Conservation (phyloP, 306 rosid species). For the Fragaria iinumae region DNA sequence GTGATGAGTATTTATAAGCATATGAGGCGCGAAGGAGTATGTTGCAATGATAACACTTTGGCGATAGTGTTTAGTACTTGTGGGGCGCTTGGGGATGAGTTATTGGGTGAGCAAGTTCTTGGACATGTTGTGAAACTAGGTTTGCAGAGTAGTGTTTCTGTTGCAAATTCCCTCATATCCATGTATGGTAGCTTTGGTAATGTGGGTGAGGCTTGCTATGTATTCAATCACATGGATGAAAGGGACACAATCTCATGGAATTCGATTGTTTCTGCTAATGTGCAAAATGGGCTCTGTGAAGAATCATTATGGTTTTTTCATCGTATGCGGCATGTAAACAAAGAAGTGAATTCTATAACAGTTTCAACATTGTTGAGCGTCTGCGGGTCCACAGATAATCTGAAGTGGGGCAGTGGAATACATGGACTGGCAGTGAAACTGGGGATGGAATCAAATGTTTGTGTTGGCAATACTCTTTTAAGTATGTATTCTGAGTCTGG, state of each 20-base stretch:
- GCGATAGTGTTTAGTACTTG: conserved; percentile 67
- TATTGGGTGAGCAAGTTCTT: conserved; percentile 63
- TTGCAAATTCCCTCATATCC: conserved; percentile 67
- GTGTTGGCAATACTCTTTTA: conserved; percentile 71
- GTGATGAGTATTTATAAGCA: conserved; percentile 51
- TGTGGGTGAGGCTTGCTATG: conserved; percentile 53
- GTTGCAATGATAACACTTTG: conserved; percentile 65
- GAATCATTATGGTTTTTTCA: conserved; percentile 55
- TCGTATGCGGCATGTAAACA: conserved; percentile 51
- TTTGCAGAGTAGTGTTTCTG: conserved; percentile 58
- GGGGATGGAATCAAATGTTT: conserved; percentile 65
- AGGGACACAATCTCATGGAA: conserved; percentile 90
- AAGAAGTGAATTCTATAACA: conserved; percentile 52
- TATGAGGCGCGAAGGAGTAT: conserved; percentile 41
- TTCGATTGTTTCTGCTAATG: conserved; percentile 71
- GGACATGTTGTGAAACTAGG: conserved; percentile 70
- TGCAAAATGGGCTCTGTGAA: conserved; percentile 52
- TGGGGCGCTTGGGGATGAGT: conserved; percentile 60
- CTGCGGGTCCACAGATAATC: conserved; percentile 53
- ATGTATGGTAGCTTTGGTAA: conserved; percentile 67
- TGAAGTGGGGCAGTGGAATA: conserved; percentile 80
- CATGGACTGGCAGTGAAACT: conserved; percentile 62
- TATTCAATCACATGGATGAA: conserved; percentile 67
- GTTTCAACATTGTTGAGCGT: conserved; percentile 57
- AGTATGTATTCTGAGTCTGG: conserved; percentile 82